phyloP scores from a whole-genome alignment of 1,284 basidiomycete species.

The Singerocomus rubriflavus region DNA sequence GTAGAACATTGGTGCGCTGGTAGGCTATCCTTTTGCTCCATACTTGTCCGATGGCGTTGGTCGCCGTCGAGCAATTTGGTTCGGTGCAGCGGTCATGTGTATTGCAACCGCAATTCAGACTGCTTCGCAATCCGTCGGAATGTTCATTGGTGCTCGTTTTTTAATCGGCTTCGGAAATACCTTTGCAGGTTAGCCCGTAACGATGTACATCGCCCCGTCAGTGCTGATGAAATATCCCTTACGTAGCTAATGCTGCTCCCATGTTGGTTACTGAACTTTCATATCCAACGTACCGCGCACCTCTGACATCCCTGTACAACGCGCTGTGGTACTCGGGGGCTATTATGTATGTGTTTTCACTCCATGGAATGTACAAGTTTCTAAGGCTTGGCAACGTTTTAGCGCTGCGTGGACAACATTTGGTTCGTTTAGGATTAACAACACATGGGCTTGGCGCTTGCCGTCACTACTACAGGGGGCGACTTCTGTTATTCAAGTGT shows the following conservation, averaged over 20 bases:
- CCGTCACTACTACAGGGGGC: constrained; percentile 67
- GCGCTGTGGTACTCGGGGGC: constrained; percentile 78
- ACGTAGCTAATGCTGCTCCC: constrained; percentile 60
- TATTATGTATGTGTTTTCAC: constrained; percentile 50
- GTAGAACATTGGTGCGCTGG: constrained; percentile 65
- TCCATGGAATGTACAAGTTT: neutral
- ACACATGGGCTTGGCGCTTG: constrained; percentile 73
- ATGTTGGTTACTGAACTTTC: constrained; percentile 76
- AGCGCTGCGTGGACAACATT: constrained; percentile 76
- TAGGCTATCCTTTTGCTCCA: constrained; percentile 68
- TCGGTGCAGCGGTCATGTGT: constrained; percentile 65
- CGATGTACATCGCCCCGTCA: neutral
- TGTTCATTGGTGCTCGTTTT: constrained; percentile 82
- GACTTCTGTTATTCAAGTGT: constrained; percentile 62
- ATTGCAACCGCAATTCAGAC: constrained; percentile 66
- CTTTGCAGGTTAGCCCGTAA: constrained; percentile 50
- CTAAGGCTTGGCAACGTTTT: neutral
- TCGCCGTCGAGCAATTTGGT: constrained; percentile 57
- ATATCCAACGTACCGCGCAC: constrained; percentile 74
- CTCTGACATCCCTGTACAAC: constrained; percentile 71
- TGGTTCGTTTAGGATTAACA: constrained; percentile 65
- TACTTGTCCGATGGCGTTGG: constrained; percentile 70
- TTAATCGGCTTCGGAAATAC: constrained; percentile 79
- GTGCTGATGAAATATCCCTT: neutral
- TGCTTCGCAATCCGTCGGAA: constrained; percentile 68